Conservation (phyloP, 208 protist species). For the Leptomonas seymouri region DNA sequence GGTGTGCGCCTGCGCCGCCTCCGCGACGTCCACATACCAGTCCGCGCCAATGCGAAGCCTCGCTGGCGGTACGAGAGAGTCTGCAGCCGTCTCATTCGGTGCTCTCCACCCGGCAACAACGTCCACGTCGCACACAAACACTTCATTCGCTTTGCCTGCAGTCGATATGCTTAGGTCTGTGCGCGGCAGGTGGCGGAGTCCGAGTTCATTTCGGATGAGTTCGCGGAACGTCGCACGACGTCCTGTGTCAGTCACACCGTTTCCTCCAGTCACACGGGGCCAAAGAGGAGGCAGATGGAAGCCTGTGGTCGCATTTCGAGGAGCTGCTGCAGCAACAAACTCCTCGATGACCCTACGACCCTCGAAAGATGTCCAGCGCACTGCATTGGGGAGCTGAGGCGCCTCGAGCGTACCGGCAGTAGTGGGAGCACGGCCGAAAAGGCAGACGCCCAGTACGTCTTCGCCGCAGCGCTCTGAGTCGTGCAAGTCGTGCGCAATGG, state of each 20-base stretch:
- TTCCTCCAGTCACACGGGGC: slow-evolving; percentile 4
- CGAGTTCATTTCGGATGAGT: background rate
- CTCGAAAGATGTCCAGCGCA: slow-evolving; percentile 17
- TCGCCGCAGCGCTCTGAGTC: slow-evolving; percentile 4
- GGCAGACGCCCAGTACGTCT: background rate
- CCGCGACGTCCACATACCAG: slow-evolving; percentile 15
- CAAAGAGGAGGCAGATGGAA: slow-evolving; percentile 25
- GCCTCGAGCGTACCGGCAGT: background rate
- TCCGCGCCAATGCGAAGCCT: background rate
- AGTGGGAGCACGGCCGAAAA: background rate
- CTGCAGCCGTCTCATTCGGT: background rate
- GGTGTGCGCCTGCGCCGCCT: slow-evolving; percentile 16
- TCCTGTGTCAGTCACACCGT: background rate
- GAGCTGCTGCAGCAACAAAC: background rate
- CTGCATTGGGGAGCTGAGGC: background rate
- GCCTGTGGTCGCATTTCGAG: background rate
- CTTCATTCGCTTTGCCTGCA: too few species aligned
- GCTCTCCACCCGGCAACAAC: background rate
- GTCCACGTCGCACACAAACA: slow-evolving; percentile 2
- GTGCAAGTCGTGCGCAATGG: slow-evolving; percentile 30
- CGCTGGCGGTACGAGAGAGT: too few species aligned
- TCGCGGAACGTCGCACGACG: slow-evolving; percentile 6
- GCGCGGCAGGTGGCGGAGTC: slow-evolving; percentile 9
- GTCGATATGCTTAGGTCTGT: background rate
- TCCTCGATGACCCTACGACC: background rate